These are phyloP conservation scores for Ceratocystis harringtonii DNA, from an alignment of 2,329 filamentous ascomycete species.

Conservation along the genomic window DNA sequence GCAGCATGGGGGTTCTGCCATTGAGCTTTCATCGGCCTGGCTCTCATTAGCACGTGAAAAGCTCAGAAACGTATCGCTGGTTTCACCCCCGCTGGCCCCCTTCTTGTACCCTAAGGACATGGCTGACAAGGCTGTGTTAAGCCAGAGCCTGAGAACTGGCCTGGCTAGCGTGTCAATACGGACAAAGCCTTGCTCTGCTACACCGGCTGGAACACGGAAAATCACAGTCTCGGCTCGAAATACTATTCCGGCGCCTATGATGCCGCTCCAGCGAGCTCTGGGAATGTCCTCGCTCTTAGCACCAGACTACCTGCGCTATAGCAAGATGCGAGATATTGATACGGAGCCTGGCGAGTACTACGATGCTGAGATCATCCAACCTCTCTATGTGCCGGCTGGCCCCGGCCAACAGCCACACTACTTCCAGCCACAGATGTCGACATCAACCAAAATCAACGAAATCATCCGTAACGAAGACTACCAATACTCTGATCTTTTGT, in stretches of 20 bases:
- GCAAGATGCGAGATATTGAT: not conserved
- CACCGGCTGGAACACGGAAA: not conserved
- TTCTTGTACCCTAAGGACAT: constrained; percentile 9
- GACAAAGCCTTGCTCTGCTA: not conserved
- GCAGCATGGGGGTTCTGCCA: constrained; percentile 14
- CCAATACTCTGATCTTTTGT: constrained; percentile 14
- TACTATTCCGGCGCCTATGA: not conserved
- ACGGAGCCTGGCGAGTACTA: constrained; percentile 9
- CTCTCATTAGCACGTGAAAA: constrained; percentile 8
- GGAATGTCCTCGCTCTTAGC: constrained; percentile 5
- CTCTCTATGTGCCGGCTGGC: constrained; percentile 8
- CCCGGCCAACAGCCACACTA: constrained; percentile 14
- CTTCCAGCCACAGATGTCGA: constrained; percentile 3
- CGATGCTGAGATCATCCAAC: not conserved
- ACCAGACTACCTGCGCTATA: constrained; percentile 9
- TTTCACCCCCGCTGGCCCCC: not conserved
- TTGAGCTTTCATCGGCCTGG: constrained; percentile 16
- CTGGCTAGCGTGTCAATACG: constrained; percentile 2
- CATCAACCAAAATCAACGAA: not conserved
- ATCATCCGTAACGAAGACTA: constrained; percentile 15
- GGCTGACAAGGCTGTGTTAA: not conserved
- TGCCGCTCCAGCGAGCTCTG: constrained; percentile 1
- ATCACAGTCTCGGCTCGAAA: constrained; percentile 10
- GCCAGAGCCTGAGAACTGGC: not conserved
- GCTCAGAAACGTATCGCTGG: not conserved